These are phyloP conservation scores for Wolfiporia cocos DNA, from an alignment of 1,284 basidiomycete genomes.

Conservation along the genomic window DNA sequence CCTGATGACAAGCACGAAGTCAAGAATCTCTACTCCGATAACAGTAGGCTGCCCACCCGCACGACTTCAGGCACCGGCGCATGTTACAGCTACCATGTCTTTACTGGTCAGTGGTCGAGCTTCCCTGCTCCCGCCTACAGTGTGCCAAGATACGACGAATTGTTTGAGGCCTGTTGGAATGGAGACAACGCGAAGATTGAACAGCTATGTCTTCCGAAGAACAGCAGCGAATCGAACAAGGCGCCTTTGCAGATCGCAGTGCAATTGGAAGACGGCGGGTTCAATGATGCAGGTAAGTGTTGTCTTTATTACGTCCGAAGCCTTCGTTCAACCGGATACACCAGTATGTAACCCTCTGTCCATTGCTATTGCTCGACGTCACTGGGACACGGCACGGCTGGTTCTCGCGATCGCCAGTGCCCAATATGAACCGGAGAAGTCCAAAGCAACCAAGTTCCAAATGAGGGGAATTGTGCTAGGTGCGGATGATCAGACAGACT, in stretches of 20 bases:
- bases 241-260: slow-evolving; percentile 40
- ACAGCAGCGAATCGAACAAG: slow-evolving; percentile 13
- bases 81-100: no score
- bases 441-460: slow-evolving; percentile 27
- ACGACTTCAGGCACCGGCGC: no score
- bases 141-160: slow-evolving; percentile 37
- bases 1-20: not conserved
- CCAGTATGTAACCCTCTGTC: slow-evolving; percentile 42
- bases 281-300: no score
- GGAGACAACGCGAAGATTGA: slow-evolving; percentile 45
- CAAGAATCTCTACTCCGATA: no score
- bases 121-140: no score
- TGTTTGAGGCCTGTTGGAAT: slow-evolving; percentile 45
- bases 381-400: slow-evolving; percentile 48
- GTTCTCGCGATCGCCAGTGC: slow-evolving; percentile 46
- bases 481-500: no score
- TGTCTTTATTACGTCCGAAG: no score
- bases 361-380: slow-evolving; percentile 39
- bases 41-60: no score
- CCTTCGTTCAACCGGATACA: no score
- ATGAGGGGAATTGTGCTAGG: slow-evolving; percentile 29
- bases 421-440: slow-evolving; percentile 41
- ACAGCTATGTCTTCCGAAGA: slow-evolving; percentile 41
- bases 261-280: slow-evolving; percentile 4
- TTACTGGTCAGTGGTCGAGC: no score